These are phyloP conservation scores for Penicillium sp. DNA, from an alignment of 2,329 filamentous ascomycete species.

Conservation along the genomic window DNA sequence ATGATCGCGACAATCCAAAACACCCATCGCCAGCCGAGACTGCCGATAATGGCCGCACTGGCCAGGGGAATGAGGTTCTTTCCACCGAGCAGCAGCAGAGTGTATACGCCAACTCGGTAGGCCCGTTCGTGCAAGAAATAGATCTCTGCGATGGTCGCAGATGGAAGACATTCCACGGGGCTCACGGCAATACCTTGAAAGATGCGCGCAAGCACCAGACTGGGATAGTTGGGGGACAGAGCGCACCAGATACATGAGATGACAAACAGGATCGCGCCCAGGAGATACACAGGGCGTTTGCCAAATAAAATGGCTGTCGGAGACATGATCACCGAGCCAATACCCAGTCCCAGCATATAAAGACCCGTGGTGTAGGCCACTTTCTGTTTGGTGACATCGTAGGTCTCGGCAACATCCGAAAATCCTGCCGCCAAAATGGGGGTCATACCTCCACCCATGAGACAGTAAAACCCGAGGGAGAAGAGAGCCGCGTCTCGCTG, in stretches of 20 bases:
- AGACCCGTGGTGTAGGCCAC: slow-evolving; percentile 85
- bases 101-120: slow-evolving; percentile 90
- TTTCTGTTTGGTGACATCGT: slow-evolving; percentile 60
- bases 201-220: slow-evolving; percentile 72
- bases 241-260: slow-evolving; percentile 77
- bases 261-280: slow-evolving; percentile 70
- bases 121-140: slow-evolving; percentile 93
- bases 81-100: slow-evolving; percentile 75
- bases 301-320: slow-evolving; percentile 88
- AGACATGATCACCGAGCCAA: slow-evolving; percentile 77
- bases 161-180: slow-evolving; percentile 86
- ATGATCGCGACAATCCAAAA: slow-evolving; percentile 85
- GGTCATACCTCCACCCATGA: slow-evolving; percentile 89
- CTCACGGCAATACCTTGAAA: slow-evolving; percentile 85
- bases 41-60: slow-evolving; percentile 75
- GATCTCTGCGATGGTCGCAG: slow-evolving; percentile 90
- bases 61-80: slow-evolving; percentile 87
- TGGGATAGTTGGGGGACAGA: slow-evolving; percentile 70
- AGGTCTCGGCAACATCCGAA: slow-evolving; percentile 64
- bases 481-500: slow-evolving; percentile 72
- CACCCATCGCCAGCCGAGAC: slow-evolving; percentile 79
- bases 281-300: slow-evolving; percentile 84
- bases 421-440: slow-evolving; percentile 87
- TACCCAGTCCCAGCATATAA: slow-evolving; percentile 87
- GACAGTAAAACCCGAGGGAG: slow-evolving; percentile 83